Evolutionary conservation across 176 grass and related monocot species (phyloP).

Genomic region (Raddia guianensis): DNA sequence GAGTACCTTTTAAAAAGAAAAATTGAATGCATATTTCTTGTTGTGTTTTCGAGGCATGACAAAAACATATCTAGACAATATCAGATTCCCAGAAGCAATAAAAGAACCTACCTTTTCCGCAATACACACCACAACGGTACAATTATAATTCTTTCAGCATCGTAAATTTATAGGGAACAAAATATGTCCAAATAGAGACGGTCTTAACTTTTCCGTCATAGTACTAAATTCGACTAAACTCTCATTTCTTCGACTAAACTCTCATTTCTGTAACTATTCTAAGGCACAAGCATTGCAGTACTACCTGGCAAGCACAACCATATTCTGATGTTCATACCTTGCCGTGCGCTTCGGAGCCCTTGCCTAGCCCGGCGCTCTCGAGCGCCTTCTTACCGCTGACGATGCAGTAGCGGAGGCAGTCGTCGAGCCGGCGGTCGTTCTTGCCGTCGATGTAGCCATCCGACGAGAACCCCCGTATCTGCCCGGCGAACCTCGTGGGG

Average conservation of each 20-base stretch:
- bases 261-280: background rate
- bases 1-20: background rate
- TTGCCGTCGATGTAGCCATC: slow-evolving; percentile 90
- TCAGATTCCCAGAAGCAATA: background rate
- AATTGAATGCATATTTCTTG: background rate
- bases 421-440: slow-evolving; percentile 72
- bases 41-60: background rate
- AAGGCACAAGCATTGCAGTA: background rate
- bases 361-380: slow-evolving; percentile 47
- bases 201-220: background rate
- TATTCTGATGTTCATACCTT: slow-evolving; percentile 20
- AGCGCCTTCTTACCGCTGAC: slow-evolving; percentile 95
- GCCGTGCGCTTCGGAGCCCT: slow-evolving; percentile 39
- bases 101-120: background rate
- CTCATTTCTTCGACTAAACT: background rate
- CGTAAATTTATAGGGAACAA: background rate
- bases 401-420: slow-evolving; percentile 90
- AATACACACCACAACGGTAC: background rate
- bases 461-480: slow-evolving; percentile 78
- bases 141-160: background rate
- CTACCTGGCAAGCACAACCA: background rate
- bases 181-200: background rate
- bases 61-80: background rate
- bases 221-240: background rate
- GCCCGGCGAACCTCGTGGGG: slow-evolving; percentile 83